phyloP scores from a whole-genome alignment of 257 asterid species.

The Galeopsis tetrahit region DNA sequence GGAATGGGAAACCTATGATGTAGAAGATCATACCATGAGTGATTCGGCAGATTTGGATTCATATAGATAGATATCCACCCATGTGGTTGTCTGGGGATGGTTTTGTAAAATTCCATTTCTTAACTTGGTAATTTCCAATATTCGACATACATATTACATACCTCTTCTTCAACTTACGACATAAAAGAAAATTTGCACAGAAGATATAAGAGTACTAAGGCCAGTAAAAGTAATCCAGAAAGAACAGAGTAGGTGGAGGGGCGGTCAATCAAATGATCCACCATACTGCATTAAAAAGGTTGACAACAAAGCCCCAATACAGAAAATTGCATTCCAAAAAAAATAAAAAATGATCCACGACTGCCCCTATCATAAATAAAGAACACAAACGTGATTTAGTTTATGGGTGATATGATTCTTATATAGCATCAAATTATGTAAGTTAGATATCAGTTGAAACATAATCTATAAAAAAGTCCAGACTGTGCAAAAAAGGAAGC shows the following conservation, averaged over 20 bases:
- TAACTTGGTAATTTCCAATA: neutral
- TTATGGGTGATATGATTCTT: slow-evolving; percentile 32
- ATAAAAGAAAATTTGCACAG: slow-evolving; percentile 4
- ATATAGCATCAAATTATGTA: slow-evolving; percentile 26
- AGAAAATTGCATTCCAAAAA: neutral
- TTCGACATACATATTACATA: slow-evolving; percentile 16
- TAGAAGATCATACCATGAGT: slow-evolving; percentile 7
- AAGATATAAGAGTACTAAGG: neutral
- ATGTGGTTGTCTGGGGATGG: neutral
- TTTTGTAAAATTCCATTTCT: neutral
- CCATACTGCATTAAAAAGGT: slow-evolving; percentile 1
- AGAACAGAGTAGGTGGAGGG: neutral
- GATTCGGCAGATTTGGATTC: neutral
- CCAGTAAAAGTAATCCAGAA: neutral
- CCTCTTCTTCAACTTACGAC: neutral
- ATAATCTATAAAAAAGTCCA: slow-evolving; percentile 20
- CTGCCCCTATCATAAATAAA: slow-evolving; percentile 8
- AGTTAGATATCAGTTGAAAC: slow-evolving; percentile 12
- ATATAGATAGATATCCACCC: neutral
- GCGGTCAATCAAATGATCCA: neutral
- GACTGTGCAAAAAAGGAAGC: slow-evolving; percentile 9
- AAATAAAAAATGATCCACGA: neutral
- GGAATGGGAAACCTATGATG: slow-evolving; percentile 8
- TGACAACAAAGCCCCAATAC: neutral
- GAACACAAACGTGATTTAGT: slow-evolving; percentile 4